Percentiles rank a stretch among this genome's conserved stretches.
These are phyloP conservation scores for Tolypocladium nubicola DNA, from an alignment of 2,329 filamentous ascomycete species.

Conservation along the genomic window DNA sequence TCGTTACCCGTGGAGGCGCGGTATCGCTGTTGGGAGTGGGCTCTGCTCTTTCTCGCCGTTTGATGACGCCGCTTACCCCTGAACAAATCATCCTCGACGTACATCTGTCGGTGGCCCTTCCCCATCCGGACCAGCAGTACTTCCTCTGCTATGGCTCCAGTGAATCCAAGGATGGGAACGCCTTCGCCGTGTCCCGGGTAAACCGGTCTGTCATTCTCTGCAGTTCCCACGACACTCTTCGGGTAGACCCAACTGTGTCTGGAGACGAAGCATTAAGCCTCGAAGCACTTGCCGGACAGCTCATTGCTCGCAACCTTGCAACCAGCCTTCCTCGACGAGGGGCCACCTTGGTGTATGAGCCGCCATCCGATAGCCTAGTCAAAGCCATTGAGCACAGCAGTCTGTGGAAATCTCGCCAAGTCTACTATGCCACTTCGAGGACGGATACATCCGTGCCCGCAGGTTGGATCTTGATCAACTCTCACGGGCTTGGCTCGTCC, in stretches of 20 bases:
- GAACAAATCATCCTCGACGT: not conserved
- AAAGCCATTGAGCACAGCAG: not conserved
- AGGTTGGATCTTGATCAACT: not conserved
- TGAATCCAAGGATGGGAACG: not conserved
- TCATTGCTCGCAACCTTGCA: not conserved
- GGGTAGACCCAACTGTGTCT: not conserved
- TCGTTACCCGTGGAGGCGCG: not conserved
- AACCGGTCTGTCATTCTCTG: not conserved
- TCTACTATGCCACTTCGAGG: not conserved
- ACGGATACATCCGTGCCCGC: not conserved
- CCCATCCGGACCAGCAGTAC: not conserved
- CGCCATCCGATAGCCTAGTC: not conserved
- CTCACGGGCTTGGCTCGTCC: not conserved
- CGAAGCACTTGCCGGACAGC: not conserved
- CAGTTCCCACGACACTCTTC: not conserved
- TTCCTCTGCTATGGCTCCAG: not conserved
- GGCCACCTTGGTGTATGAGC: not conserved
- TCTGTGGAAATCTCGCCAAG: not conserved
- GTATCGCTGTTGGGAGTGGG: not conserved
- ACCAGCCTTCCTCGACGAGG: not conserved
- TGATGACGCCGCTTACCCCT: not conserved
- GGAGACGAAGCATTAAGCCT: not conserved
- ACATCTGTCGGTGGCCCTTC: not conserved
- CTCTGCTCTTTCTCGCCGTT: not conserved
- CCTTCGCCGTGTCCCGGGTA: not conserved